These are phyloP conservation scores for Colletotrichum sp. DNA, from an alignment of 2,329 filamentous ascomycete species.

Conservation along the genomic window DNA sequence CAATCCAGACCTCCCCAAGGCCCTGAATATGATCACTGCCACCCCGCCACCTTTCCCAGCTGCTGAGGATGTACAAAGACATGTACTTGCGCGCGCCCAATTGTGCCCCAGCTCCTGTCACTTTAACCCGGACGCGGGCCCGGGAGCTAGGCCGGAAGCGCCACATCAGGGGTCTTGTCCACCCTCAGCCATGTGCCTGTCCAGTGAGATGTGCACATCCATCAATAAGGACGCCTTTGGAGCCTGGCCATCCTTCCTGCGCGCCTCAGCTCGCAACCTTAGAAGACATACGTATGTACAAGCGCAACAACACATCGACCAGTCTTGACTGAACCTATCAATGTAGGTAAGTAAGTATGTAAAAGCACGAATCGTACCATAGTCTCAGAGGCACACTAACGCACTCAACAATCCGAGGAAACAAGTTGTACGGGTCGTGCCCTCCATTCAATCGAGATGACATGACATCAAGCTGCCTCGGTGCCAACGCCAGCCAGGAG, in stretches of 20 bases:
- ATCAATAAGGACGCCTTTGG: not conserved
- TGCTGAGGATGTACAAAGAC: not conserved
- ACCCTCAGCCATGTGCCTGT: not conserved
- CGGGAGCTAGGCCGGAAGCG: not conserved
- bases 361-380: not conserved
- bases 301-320: not conserved
- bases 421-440: not conserved
- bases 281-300: not conserved
- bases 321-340: not conserved
- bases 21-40: not conserved
- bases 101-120: not conserved
- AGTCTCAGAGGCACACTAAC: not conserved
- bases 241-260: not conserved
- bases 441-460: conserved; percentile 3
- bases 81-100: not conserved
- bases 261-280: not conserved
- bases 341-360: not conserved
- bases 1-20: not conserved
- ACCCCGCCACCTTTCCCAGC: not conserved
- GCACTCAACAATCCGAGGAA: not conserved
- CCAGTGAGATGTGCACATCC: not conserved
- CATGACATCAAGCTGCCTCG: not conserved
- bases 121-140: not conserved
- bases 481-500: not conserved
- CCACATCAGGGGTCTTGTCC: not conserved